Conservation (phyloP, 2,329 filamentous ascomycete species). For the Microascus cirrosus region DNA sequence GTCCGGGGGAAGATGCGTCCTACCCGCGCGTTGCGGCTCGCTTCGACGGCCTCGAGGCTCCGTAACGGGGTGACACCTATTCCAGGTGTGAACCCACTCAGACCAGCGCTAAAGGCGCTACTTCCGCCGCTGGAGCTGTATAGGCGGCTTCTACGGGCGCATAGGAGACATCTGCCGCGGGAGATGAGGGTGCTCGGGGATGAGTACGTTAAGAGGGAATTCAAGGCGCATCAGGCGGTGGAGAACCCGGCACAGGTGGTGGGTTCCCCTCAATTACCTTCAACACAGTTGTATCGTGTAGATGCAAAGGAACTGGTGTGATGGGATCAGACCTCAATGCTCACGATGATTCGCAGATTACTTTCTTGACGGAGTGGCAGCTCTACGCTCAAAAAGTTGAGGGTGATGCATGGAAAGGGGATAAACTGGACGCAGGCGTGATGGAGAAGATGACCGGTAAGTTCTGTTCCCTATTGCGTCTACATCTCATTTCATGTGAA, state of each 20-base stretch:
- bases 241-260: conserved; percentile 92
- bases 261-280: conserved; percentile 20
- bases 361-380: conserved; percentile 95
- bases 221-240: conserved; percentile 68
- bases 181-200: conserved; percentile 80
- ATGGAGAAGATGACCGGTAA: conserved; percentile 41
- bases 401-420: conserved; percentile 70
- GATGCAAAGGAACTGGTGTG: neutral
- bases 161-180: conserved; percentile 63
- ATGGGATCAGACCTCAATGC: neutral
- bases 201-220: conserved; percentile 88
- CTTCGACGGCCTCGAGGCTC: conserved; percentile 20
- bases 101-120: conserved; percentile 47
- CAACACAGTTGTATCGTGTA: too few species aligned
- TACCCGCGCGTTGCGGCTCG: conserved; percentile 13
- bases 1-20: neutral
- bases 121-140: conserved; percentile 85
- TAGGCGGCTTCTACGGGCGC: conserved; percentile 73
- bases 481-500: conserved; percentile 1
- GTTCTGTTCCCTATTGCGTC: conserved; percentile 17
- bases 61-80: conserved; percentile 9
- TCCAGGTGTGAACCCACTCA: conserved; percentile 13
- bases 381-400: conserved; percentile 87
- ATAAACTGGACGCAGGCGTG: conserved; percentile 15
- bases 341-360: conserved; percentile 49